phyloP scores from a whole-genome alignment of 805 yeast genomes.

The Candida loeiensis region DNA sequence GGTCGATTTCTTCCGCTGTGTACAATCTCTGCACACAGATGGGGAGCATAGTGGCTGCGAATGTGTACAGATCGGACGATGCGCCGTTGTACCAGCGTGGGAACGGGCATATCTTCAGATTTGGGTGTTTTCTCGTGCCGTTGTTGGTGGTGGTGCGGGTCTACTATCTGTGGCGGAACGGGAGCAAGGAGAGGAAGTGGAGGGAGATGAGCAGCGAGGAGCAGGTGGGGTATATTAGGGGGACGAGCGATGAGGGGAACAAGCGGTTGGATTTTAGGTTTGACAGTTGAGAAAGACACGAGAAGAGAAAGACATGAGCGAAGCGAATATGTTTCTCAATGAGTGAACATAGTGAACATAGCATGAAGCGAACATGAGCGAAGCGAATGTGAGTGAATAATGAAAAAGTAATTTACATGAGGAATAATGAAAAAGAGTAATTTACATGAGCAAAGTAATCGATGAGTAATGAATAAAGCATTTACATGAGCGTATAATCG shows the following conservation, averaged over 20 bases:
- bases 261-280: constrained; percentile 48
- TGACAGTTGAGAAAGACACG: constrained; percentile 2
- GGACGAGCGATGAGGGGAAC: constrained; percentile 53
- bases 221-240: constrained; percentile 42
- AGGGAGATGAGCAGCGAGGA: constrained; percentile 47
- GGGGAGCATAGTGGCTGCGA: constrained; percentile 50
- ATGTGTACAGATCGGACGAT: constrained; percentile 57
- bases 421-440: neutral
- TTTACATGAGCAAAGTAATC: too few species aligned
- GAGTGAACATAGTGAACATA: neutral
- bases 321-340: too few species aligned
- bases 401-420: neutral
- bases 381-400: too few species aligned
- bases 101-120: constrained; percentile 27
- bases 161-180: constrained; percentile 44
- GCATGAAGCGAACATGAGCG: too few species aligned
- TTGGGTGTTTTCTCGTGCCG: constrained; percentile 14
- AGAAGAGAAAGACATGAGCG: too few species aligned
- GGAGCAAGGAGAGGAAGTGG: constrained; percentile 50
- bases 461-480: too few species aligned
- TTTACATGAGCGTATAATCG: too few species aligned
- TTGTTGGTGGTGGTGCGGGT: constrained; percentile 36
- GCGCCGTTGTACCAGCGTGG: constrained; percentile 61
- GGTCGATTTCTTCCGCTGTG: constrained; percentile 64
- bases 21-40: constrained; percentile 64